Evolutionary conservation across 495 filamentous ascomycete genomes (phyloP), one percentile per base, ranked within the genome.

Genomic region (Annulohypoxylon moriforme): DNA sequence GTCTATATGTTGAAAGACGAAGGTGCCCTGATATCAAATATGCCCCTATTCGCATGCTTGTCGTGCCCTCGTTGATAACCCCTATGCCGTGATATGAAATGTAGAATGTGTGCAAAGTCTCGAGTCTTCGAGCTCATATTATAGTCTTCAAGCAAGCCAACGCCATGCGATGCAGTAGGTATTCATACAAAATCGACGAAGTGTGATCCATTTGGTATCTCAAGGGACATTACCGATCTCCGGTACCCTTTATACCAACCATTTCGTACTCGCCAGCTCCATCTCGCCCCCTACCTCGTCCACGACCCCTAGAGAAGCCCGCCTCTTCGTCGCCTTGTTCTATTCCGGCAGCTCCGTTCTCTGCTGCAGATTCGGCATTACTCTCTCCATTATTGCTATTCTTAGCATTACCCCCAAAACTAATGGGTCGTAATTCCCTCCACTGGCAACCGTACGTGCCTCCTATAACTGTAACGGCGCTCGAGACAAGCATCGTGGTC

Each of bases 361-460:
- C 58, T 31, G 63, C 50, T 1, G 66, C 36, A 18, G 62, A 33
- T 5, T 67, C 40, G 22, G 56, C 27, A 60, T 61, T 68, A 44
- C 65, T 50, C 29, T 72, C 74, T 14, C 36, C 55, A 27, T 58
- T 66, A 49, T 63, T 74, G 34, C 33, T 55, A 11, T 59, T 71
- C 50, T 64, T 69, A 10, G 77, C 83, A 10, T 83, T 77, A 10
- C 90, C 92, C 2, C 94, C 95, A 77, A 99, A 98, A 31, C 83
- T 88, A 67, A 99, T 97, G 5, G 96, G 96, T 72, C 88, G 84
- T 58, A 99, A 80, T 79, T 99, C 95, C 33, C 96, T 84, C 83
- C 92, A 96, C 77, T 89, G 92, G 78, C 96, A 99, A 8, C 89
- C 90, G 92, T 96, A 99, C 20, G 96, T 92, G 0, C 92, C 94